Evolutionary conservation across 768 basidiomycete genomes (phyloP), one percentile per base, ranked within the genome.

Genomic region (Panaeolus papilionaceus): DNA sequence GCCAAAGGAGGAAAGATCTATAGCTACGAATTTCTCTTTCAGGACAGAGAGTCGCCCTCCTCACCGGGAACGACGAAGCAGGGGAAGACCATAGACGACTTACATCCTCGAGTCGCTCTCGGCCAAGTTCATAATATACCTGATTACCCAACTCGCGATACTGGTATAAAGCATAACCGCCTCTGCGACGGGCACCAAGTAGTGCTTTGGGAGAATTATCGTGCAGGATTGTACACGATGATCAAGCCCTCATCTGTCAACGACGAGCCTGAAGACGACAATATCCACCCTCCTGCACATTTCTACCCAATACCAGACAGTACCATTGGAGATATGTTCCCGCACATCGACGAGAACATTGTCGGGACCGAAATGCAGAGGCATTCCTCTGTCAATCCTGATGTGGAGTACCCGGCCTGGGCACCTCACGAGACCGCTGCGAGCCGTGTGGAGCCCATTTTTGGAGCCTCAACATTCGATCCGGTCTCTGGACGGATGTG

Each of bases 361-460:
- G 12, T 58, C 16, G 54, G 54, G 26, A 23, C 16, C 4, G 12
- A 58, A 28, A 58, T 58, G 54, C 4, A 3, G 16, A 28, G 26
- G 20, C 33, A 37, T 28, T 28, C 54, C 12, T 58, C 54, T 33
- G 28, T 58, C 14, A 33, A 58, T n/a, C 54, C 54, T 16, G 33
- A 58, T 58, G 54, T 58, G 54, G 54, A 58, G 54, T 58, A 58
- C 14, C 26, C 54, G 6, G 54, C 33, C 28, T 58, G 54, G 54
- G 33, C 33, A 33, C 33, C 54, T 7, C 54, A 58, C n/a, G 54
- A 58, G 54, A 58, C 54, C 14, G 11, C 28, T 37, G 14, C 14
- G 4, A 33, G 28, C 33, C 54, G 54, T 33, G 54, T 37, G 54
- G 54, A 58, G 28, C 54, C 54, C 4, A 58, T 58, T 33, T 58